phyloP scores from a whole-genome alignment of 805 yeast genomes.

The Jamesozyma spencerorum region DNA sequence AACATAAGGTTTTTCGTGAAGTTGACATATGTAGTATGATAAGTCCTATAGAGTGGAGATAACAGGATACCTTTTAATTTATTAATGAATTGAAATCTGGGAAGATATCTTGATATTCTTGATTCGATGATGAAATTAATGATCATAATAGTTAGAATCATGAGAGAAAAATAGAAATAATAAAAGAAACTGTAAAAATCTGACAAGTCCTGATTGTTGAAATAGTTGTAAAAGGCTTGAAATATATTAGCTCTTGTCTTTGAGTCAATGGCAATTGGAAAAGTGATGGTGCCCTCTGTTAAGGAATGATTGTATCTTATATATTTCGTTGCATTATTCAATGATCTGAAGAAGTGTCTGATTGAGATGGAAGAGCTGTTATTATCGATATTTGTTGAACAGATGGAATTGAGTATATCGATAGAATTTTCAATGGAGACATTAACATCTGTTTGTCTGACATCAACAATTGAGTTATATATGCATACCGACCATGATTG shows the following conservation, averaged over 20 bases:
- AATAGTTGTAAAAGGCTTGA: slow-evolving; percentile 13
- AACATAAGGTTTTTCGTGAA: slow-evolving; percentile 4
- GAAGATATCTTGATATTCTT: slow-evolving; percentile 7
- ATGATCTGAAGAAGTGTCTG: too few relatives aligned
- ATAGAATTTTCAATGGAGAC: slow-evolving; percentile 12
- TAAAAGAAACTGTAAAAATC: slow-evolving; percentile 9
- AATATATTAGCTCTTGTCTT: slow-evolving; percentile 6
- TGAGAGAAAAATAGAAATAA: slow-evolving; percentile 10
- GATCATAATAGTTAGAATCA: slow-evolving; percentile 5
- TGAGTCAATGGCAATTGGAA: slow-evolving; percentile 1
- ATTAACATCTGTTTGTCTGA: neutral
- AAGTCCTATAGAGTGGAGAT: slow-evolving; percentile 12
- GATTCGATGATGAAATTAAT: slow-evolving; percentile 9
- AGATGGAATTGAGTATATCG: too few relatives aligned
- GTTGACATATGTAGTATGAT: slow-evolving; percentile 16
- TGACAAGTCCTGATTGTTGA: slow-evolving; percentile 16
- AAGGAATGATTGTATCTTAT: neutral
- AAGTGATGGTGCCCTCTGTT: neutral
- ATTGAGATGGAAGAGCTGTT: too few relatives aligned
- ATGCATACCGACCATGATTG: slow-evolving; percentile 19
- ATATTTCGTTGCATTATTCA: neutral
- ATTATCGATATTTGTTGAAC: too few relatives aligned
- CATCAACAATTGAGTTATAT: slow-evolving; percentile 8
- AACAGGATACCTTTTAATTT: slow-evolving; percentile 9
- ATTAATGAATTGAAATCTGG: slow-evolving; percentile 6